A percentile compares a stretch with the other conserved stretches of the same genome.
Evolutionary conservation across 768 basidiomycete species (phyloP).

Genomic region (Rhizopogon vesiculosus): DNA sequence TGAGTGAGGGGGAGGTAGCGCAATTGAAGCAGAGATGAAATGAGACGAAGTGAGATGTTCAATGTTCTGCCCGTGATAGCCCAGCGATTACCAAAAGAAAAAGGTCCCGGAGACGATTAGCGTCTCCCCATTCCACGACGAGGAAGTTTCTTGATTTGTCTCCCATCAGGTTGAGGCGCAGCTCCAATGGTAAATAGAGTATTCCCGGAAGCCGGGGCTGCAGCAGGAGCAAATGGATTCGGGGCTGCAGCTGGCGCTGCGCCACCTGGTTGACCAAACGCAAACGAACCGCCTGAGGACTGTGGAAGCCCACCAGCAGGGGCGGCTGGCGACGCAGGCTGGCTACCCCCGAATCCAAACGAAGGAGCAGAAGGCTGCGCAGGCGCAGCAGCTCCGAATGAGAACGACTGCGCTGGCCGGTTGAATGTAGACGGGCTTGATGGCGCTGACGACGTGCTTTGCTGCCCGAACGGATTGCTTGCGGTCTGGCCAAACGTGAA

Average conservation of each 20-base stretch:
- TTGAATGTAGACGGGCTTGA: conserved; percentile 56
- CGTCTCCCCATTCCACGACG: conserved; percentile 30
- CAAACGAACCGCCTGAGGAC: conserved; percentile 27
- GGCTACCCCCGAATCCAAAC: conserved; percentile 51
- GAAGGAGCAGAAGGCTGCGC: conserved; percentile 28
- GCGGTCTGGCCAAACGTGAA: conserved; percentile 42
- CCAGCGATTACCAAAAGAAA: conserved; percentile 1
- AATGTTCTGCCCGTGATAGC: neutral
- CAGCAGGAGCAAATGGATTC: conserved; percentile 40
- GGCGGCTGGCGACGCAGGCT: conserved; percentile 56
- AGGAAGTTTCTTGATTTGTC: conserved; percentile 54
- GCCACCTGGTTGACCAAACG: conserved; percentile 35
- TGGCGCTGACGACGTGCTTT: conserved; percentile 41
- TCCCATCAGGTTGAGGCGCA: conserved; percentile 32
- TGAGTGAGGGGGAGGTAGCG: conserved; percentile 12
- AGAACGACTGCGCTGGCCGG: conserved; percentile 38
- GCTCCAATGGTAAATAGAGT: conserved; percentile 59
- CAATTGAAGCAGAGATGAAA: conserved; percentile 8
- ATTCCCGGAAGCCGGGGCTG: conserved; percentile 26
- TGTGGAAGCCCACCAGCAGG: conserved; percentile 25
- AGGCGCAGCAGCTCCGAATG: conserved; percentile 39
- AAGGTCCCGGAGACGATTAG: conserved; percentile 6
- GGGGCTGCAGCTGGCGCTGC: conserved; percentile 35
- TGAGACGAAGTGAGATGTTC: neutral
- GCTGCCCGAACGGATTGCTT: conserved; percentile 38